Conservation (phyloP, 2,329 filamentous ascomycete genomes). For the Colletotrichum lindemuthianum region DNA sequence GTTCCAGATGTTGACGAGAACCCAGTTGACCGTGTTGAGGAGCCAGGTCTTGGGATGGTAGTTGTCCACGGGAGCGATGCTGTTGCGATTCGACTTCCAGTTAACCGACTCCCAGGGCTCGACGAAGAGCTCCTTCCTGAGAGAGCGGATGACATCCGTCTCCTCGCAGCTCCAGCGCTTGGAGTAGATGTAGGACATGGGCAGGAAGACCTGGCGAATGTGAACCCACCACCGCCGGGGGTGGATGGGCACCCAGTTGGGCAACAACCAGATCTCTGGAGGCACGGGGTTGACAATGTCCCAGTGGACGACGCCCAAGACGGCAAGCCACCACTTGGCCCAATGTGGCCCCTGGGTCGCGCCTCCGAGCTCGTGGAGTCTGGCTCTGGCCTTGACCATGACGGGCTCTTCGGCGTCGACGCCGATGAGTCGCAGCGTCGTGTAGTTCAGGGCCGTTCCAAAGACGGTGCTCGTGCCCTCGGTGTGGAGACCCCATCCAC, state of each 20-base stretch:
- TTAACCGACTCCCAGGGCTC: slow-evolving; percentile 81
- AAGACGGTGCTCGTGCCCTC: slow-evolving; percentile 94
- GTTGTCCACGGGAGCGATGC: slow-evolving; percentile 82
- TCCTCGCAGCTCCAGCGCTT: slow-evolving; percentile 81
- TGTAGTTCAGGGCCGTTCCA: slow-evolving; percentile 90
- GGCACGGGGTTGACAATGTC: slow-evolving; percentile 95
- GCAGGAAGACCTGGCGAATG: slow-evolving; percentile 94
- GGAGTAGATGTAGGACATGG: slow-evolving; percentile 92
- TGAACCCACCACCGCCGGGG: slow-evolving; percentile 99
- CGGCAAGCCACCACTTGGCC: slow-evolving; percentile 95
- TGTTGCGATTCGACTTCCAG: slow-evolving; percentile 83
- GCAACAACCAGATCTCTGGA: slow-evolving; percentile 91
- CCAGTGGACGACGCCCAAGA: slow-evolving; percentile 86
- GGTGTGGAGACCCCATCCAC: slow-evolving; percentile 97
- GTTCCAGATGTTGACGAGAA: slow-evolving; percentile 82
- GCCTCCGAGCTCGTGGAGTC: slow-evolving; percentile 86
- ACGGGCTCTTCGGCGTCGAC: slow-evolving; percentile 84
- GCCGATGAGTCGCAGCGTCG: slow-evolving; percentile 80
- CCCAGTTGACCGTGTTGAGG: slow-evolving; percentile 80
- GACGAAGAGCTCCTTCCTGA: slow-evolving; percentile 85
- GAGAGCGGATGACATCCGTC: slow-evolving; percentile 75
- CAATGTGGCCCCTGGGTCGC: slow-evolving; percentile 88
- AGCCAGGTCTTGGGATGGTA: slow-evolving; percentile 93
- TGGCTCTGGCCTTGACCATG: slow-evolving; percentile 85
- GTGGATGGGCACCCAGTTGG: slow-evolving; percentile 88